Base-by-base conservation (phyloP, 2,329 filamentous ascomycete genomes). In the Cercospora sesami region DNA sequence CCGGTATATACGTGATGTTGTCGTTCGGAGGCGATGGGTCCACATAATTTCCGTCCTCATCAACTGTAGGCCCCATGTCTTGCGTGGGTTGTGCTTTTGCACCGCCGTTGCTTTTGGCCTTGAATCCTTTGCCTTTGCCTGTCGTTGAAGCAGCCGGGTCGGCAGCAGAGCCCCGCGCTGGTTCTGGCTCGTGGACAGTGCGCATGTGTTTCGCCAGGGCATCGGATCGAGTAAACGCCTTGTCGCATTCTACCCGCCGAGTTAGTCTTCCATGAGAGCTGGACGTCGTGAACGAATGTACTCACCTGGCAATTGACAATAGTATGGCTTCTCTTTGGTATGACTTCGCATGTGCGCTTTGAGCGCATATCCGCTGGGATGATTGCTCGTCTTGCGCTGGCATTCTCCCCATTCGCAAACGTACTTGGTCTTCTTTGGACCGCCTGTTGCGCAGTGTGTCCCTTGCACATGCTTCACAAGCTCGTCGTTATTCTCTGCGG, bases 281-380 rank as follows among this genome's bases (percentile, higher is more conserved):
- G 18, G 10, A 23, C 33, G 9, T 36, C 26, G 36, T 36, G 12
- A 28, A 16, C 21, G 21, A 23, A 39, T n/a, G 28, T 10, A 73
- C 85, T 71, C 85, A 96, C 94, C 94, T 66, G 95, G 95, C 48
- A 99, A 81, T 31, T 93, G 92, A 80, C 95, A 99, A 82, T 97
- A 97, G 78, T 98, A 98, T 0, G 95, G 95, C 82, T 99, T 99
- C 84, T 99, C 95, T 77, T 95, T 88, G 1, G 95, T 99, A 79
- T 99, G 95, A 78, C 94, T 97, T 74, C 95, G 86, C 94, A 99
- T 97, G 78, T 99, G 95, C 9, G 95, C 95, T 79, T 96, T 94
- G 71, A 99, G 83, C 4, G 95, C 95, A 81, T 99, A 99, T 2
- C 93, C 95, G 76, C 93, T 97, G 1, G 94, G 94, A 81, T 99